A percentile compares a stretch with the other conserved stretches of the same genome.
These are phyloP conservation scores for Vitis amurensis DNA, from an alignment of 164 flowering plant genomes.

Conservation along the genomic window DNA sequence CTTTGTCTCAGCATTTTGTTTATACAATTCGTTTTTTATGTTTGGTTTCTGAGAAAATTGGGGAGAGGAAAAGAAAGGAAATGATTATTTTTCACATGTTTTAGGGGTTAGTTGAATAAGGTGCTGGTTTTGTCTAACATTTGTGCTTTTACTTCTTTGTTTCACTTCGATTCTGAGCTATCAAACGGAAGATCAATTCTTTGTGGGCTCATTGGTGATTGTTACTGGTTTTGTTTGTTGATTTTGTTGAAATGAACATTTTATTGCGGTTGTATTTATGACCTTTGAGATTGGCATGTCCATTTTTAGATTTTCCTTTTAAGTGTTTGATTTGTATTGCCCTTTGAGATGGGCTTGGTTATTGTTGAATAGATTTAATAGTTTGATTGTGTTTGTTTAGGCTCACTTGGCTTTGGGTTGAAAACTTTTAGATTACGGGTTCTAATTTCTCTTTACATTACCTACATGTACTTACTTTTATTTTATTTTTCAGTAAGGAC, in stretches of 20 bases:
- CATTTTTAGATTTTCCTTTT: not conserved
- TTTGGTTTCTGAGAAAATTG: slow-evolving; percentile 1
- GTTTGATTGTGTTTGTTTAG: not conserved
- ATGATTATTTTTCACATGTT: not conserved
- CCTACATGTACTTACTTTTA: too few relatives aligned
- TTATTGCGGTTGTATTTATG: not conserved
- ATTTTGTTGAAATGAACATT: not conserved
- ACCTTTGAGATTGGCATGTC: not conserved
- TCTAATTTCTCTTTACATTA: too few relatives aligned
- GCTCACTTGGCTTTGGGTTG: not conserved
- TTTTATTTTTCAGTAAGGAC: too few relatives aligned
- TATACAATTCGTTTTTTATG: not conserved
- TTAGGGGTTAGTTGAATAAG: too few relatives aligned
- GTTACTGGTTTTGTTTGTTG: not conserved
- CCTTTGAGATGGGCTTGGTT: not conserved
- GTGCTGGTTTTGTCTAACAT: too few relatives aligned
- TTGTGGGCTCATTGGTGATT: not conserved
- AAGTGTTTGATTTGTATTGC: not conserved
- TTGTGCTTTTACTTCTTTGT: not conserved
- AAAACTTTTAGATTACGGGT: too few relatives aligned
- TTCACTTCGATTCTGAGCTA: not conserved
- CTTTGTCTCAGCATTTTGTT: not conserved
- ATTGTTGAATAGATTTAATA: not conserved
- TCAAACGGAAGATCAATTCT: not conserved
- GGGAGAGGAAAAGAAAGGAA: not conserved